Base-by-base conservation (phyloP, 306 rosid genomes). In the Leucaena leucocephala region DNA sequence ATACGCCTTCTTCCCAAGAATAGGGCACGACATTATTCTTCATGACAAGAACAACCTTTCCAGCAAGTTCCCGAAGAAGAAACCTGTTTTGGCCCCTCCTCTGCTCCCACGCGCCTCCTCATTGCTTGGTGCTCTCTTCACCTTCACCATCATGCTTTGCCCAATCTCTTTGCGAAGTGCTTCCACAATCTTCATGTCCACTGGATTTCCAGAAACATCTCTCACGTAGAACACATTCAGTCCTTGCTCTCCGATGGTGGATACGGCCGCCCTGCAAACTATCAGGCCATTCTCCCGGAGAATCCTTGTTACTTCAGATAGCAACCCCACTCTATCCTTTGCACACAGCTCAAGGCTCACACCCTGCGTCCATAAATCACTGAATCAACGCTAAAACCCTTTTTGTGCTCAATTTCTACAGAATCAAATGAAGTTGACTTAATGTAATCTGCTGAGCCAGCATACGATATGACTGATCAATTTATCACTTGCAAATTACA, bases 281-380 rank as follows among this genome's bases (percentile, higher is more conserved):
- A 85, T 73, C 78, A 91, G 71, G 11, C 97, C 97, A 50, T 89
- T 86, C 88, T 91, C 97, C 73, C 94, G 76, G 81, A 90, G 85
- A 65, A 89, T 81, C 86, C 96, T 86, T 7, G 94, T 91, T 33
- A 89, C 97, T 84, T 89, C 92, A 6, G 94, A 91, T 49, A 91
- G 83, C 86, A 91, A 77, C 19, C 94, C 94, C 44, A 89, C 92
- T 82, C 90, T 88, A 74, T 89, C 93, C 81, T 92, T 89, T 62
- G 96, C 90, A 68, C 90, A 89, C 42, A 90, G 86, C 85, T 92
- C 93, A 76, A 90, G 88, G 79, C 92, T 87, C 57, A 91, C 85
- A 72, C 91, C 93, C 95, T 88, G 91, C 61, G 79, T 78, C 80
- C 82, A 82, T 27, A 54, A 73, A 44, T 55, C 67, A 86, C 55